phyloP scores from a whole-genome alignment of 2,329 filamentous ascomycete species.

The Pestalotiopsis sp. region DNA sequence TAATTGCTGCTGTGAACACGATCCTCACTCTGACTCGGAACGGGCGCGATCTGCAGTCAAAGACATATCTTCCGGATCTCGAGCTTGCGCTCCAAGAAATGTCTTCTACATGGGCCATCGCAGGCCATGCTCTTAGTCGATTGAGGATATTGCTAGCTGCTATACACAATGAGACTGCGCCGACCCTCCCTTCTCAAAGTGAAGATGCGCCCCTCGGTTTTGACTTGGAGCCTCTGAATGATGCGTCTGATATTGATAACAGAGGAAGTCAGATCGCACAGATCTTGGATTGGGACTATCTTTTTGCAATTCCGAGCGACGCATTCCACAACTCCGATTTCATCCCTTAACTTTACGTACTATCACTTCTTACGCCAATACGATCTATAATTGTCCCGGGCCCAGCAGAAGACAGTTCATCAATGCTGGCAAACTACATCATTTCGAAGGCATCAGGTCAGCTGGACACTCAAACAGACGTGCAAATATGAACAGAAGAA shows the following conservation, averaged over 20 bases:
- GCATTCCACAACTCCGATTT: background rate
- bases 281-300: background rate
- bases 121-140: background rate
- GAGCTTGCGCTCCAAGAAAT: background rate
- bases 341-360: background rate
- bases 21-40: background rate
- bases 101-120: background rate
- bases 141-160: background rate
- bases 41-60: background rate
- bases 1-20: conserved; percentile 2
- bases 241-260: background rate
- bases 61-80: background rate
- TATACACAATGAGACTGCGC: background rate
- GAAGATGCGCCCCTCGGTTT: background rate
- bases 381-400: too few relatives aligned
- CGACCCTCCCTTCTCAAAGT: background rate
- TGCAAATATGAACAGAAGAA: too few relatives aligned
- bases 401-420: too few relatives aligned
- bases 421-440: too few relatives aligned
- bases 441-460: too few relatives aligned
- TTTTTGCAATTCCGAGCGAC: background rate
- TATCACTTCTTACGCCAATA: too few relatives aligned
- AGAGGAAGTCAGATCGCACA: background rate
- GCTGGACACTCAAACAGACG: too few relatives aligned
- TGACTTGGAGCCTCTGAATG: background rate